A percentile compares a stretch with the other conserved stretches of the same genome.
These are phyloP conservation scores for Sarocladium oryzae DNA, from an alignment of 2,329 filamentous ascomycete genomes.

Conservation along the genomic window DNA sequence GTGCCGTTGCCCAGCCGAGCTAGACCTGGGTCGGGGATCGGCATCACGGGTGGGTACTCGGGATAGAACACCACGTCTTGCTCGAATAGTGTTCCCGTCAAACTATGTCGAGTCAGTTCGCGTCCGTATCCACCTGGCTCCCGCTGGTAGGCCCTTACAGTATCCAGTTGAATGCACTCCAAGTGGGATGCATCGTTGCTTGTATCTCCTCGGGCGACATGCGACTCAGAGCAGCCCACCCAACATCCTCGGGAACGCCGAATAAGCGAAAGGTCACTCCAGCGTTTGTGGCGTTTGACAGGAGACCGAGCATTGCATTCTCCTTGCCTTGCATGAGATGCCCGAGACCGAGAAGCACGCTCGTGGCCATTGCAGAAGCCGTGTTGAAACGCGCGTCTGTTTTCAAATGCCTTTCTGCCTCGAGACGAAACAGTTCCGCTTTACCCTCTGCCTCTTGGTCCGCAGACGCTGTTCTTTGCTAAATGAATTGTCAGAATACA, in stretches of 20 bases:
- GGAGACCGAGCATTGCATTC: slow-evolving; percentile 24
- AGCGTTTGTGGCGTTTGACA: slow-evolving; percentile 22
- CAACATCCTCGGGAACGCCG: slow-evolving; percentile 12
- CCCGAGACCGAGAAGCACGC: slow-evolving; percentile 26
- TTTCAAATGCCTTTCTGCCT: slow-evolving; percentile 21
- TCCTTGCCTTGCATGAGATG: slow-evolving; percentile 28
- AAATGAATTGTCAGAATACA: background rate
- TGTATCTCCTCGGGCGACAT: background rate
- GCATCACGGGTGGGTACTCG: slow-evolving; percentile 15
- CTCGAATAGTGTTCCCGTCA: slow-evolving; percentile 26
- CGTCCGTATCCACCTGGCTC: background rate
- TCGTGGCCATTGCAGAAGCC: slow-evolving; percentile 22
- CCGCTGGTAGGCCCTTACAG: slow-evolving; percentile 20
- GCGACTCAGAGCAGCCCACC: slow-evolving; percentile 9
- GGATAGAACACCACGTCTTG: slow-evolving; percentile 24
- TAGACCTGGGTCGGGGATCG: slow-evolving; percentile 13
- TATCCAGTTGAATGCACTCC: slow-evolving; percentile 31
- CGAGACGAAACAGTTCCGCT: slow-evolving; percentile 17
- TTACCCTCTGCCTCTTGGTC: slow-evolving; percentile 17
- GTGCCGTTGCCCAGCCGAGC: background rate
- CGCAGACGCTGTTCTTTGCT: slow-evolving; percentile 30
- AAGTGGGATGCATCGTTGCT: slow-evolving; percentile 13
- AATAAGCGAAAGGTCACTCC: slow-evolving; percentile 24
- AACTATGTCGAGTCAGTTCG: slow-evolving; percentile 14
- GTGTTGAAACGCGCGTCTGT: slow-evolving; percentile 12